These are phyloP conservation scores for Ceratocystis albifundus DNA, from an alignment of 2,329 filamentous ascomycete species.

Conservation along the genomic window DNA sequence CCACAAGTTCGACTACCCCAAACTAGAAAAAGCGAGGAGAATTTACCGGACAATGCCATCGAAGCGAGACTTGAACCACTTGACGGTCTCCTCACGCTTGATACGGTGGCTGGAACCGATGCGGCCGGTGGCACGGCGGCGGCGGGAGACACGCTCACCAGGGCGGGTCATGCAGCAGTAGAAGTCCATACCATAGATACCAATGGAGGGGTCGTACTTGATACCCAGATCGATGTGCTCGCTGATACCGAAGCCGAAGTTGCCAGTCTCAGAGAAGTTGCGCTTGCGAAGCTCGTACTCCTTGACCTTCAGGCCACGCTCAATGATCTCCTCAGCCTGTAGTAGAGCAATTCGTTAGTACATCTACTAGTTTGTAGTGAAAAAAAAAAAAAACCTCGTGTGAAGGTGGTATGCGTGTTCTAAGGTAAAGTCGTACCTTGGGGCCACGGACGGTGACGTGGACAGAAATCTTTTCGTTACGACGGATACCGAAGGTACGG, in stretches of 20 bases:
- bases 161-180: slow-evolving; percentile 99
- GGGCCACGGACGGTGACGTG: slow-evolving; percentile 99
- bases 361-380: neutral
- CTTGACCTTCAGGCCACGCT: slow-evolving; percentile 99
- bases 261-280: slow-evolving; percentile 99
- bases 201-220: slow-evolving; percentile 98
- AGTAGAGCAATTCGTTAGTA: slow-evolving; percentile 26
- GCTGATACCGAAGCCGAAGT: slow-evolving; percentile 99
- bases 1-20: too few species aligned
- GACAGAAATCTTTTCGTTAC: slow-evolving; percentile 99
- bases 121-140: slow-evolving; percentile 75
- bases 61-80: slow-evolving; percentile 88
- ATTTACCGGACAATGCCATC: slow-evolving; percentile 97
- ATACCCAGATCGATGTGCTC: slow-evolving; percentile 99
- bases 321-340: slow-evolving; percentile 94
- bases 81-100: slow-evolving; percentile 88
- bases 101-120: slow-evolving; percentile 87
- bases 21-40: slow-evolving; percentile 25
- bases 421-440: slow-evolving; percentile 37
- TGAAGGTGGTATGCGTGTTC: neutral
- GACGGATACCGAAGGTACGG: slow-evolving; percentile 99
- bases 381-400: neutral
- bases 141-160: slow-evolving; percentile 93
- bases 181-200: slow-evolving; percentile 99
- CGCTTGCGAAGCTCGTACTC: slow-evolving; percentile 99